Conservation (phyloP, 495 filamentous ascomycete species). For the Talaromyces thailandensis region DNA sequence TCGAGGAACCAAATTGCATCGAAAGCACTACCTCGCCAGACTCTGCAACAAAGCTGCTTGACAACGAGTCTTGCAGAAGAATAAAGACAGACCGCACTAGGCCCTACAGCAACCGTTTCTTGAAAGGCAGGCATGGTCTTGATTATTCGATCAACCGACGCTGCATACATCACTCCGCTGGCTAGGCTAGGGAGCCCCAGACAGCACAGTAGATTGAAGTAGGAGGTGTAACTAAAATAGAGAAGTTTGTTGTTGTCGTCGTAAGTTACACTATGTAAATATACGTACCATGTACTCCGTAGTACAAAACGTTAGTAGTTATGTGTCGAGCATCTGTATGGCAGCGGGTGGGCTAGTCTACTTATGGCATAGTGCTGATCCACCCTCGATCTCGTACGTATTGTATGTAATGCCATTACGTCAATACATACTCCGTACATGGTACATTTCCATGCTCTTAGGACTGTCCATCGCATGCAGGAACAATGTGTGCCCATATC, state of each 20-base stretch:
- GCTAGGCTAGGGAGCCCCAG: not conserved
- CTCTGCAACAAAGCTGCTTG: not conserved
- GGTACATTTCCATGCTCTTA: not conserved
- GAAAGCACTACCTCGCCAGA: not conserved
- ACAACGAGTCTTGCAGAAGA: not conserved
- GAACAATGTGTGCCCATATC: not conserved
- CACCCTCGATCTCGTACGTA: not conserved
- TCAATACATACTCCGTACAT: not conserved
- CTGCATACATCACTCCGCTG: not conserved
- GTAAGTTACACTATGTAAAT: not conserved
- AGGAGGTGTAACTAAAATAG: too few species aligned
- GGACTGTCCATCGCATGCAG: not conserved
- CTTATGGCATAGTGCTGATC: not conserved
- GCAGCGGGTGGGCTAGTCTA: not conserved
- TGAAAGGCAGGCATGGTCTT: not conserved
- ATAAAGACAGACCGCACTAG: not conserved
- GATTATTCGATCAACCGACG: not conserved
- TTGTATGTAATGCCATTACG: not conserved
- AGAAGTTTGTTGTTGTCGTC: too few species aligned
- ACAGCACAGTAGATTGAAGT: too few species aligned
- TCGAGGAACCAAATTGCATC: not conserved
- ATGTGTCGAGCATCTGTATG: not conserved
- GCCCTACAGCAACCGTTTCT: not conserved
- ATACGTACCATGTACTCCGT: too few species aligned
- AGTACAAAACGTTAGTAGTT: too few species aligned